Base-by-base conservation (phyloP, 805 yeast genomes). In the Starmerella stigmatis region DNA sequence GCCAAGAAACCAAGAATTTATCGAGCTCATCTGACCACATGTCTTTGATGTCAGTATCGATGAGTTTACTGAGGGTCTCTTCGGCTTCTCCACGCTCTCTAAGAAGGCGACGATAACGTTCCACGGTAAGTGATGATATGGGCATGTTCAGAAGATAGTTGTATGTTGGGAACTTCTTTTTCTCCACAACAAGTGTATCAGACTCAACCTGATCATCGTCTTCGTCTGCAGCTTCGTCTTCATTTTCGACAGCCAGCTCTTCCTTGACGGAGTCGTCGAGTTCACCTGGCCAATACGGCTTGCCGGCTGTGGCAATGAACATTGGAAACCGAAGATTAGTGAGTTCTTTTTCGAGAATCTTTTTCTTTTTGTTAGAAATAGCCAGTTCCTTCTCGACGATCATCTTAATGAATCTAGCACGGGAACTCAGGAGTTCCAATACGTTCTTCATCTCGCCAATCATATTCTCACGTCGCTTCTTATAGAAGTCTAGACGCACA, bases 111-210 rank as follows among this genome's bases (percentile, higher is more conserved):
- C 85, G 88, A 60, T 88, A 92, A 56, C 92, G 75, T 64, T 92
- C 98, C 47, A 72, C 73, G 0, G 98, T 89, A 59, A 92, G 74
- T 30, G 96, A 81, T 92, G 96, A 86, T 52, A 92, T 79, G 28
- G 86, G 76, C 95, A 92, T 83, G 44, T 92, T 94, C 43, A 92
- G 70, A 51, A 92, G 70, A 56, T 92, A 92, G 58, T 92, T 97
- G 63, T 77, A 89, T 6, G 79, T 70, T 13, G 74, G 65, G 20
- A 77, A 80, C 41, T 69, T 72, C 34, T 58, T 58, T 31, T 29
- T 29, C 11, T 28, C 49, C 12, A 29, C 46, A n/a, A 33, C 40
- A 6, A 44, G 51, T 2, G 41, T 36, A 7, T 32, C 49, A 12
- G 32, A 38, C 22, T 59, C 70, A 16, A 56, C 58, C 6, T 62